These are phyloP conservation scores for Scheffersomyces lignicola DNA, from an alignment of 1,139 yeast genomes.

Conservation along the genomic window DNA sequence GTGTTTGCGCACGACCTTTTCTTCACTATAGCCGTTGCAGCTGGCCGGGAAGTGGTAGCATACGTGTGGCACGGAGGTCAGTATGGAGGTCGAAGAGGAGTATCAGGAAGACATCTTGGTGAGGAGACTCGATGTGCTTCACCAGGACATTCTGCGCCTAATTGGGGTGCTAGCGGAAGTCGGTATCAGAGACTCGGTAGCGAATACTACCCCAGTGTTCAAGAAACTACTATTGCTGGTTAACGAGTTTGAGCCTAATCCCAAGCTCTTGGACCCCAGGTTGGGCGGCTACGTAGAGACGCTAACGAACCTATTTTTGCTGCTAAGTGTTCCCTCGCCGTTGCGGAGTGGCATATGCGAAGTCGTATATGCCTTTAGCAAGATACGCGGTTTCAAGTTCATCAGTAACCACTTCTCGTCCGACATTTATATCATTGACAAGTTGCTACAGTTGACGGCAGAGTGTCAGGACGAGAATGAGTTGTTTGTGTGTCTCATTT, in stretches of 20 bases:
- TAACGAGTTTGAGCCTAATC: slow-evolving; percentile 56
- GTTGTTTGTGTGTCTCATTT: slow-evolving; percentile 59
- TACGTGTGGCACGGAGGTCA: not conserved
- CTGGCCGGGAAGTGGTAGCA: slow-evolving; percentile 13
- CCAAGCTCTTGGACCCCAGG: slow-evolving; percentile 48
- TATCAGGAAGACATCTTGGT: slow-evolving; percentile 1
- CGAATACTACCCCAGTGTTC: slow-evolving; percentile 3
- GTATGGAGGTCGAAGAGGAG: slow-evolving; percentile 4
- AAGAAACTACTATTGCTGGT: slow-evolving; percentile 15
- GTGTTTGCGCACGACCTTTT: slow-evolving; percentile 1
- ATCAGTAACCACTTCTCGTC: slow-evolving; percentile 59
- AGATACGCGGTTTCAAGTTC: slow-evolving; percentile 65
- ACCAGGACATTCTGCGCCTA: not conserved
- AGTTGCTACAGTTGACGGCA: slow-evolving; percentile 25
- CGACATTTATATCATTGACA: slow-evolving; percentile 51
- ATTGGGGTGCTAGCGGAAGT: not conserved
- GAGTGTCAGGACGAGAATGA: slow-evolving; percentile 48
- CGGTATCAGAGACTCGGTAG: slow-evolving; percentile 2
- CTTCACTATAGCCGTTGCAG: not conserved
- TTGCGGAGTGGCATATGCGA: slow-evolving; percentile 17
- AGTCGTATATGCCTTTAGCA: slow-evolving; percentile 58
- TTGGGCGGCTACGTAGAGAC: slow-evolving; percentile 32
- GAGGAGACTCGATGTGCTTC: not conserved
- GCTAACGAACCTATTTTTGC: slow-evolving; percentile 30
- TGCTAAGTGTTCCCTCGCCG: not conserved